phyloP scores from a whole-genome alignment of 192 early-diverging fungal species.

The Coemansia sp. region DNA sequence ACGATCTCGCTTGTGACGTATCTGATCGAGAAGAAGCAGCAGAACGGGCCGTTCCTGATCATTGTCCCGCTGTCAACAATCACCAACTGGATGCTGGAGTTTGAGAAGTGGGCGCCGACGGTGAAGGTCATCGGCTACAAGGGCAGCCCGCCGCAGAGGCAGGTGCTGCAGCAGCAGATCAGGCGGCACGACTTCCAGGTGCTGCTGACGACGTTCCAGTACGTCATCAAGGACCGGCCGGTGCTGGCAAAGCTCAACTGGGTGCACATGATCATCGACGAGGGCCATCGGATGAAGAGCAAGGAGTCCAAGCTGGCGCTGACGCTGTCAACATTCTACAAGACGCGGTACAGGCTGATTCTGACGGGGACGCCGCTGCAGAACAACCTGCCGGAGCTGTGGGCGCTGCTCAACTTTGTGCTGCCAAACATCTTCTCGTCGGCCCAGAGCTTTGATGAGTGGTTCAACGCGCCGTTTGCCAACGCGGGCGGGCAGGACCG shows the following conservation, averaged over 20 bases:
- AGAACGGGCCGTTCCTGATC: conserved; percentile 94
- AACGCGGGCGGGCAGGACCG: conserved; percentile 78
- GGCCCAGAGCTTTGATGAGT: conserved; percentile 96
- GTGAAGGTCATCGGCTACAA: conserved; percentile 92
- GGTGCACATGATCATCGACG: conserved; percentile 98
- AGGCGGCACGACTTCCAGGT: conserved; percentile 86
- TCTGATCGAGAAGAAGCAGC: conserved; percentile 91
- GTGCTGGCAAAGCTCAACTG: conserved; percentile 90
- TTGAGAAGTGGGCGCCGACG: conserved; percentile 96
- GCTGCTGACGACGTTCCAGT: conserved; percentile 96
- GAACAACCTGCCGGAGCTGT: conserved; percentile 97
- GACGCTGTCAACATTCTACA: conserved; percentile 87
- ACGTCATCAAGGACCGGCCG: conserved; percentile 89
- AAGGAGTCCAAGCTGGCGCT: conserved; percentile 80
- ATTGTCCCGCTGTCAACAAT: conserved; percentile 95
- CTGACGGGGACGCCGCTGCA: conserved; percentile 98
- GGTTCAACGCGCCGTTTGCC: conserved; percentile 97
- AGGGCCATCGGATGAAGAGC: conserved; percentile 99
- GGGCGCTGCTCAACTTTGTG: conserved; percentile 96
- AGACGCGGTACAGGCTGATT: conserved; percentile 88
- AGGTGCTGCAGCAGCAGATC: conserved; percentile 68
- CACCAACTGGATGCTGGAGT: conserved; percentile 96
- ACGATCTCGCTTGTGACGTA: conserved; percentile 96
- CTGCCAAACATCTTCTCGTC: conserved; percentile 96
- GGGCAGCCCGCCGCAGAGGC: conserved; percentile 75